phyloP scores from a whole-genome alignment of 1,284 basidiomycete species.

The Ustanciosporium gigantosporum region DNA sequence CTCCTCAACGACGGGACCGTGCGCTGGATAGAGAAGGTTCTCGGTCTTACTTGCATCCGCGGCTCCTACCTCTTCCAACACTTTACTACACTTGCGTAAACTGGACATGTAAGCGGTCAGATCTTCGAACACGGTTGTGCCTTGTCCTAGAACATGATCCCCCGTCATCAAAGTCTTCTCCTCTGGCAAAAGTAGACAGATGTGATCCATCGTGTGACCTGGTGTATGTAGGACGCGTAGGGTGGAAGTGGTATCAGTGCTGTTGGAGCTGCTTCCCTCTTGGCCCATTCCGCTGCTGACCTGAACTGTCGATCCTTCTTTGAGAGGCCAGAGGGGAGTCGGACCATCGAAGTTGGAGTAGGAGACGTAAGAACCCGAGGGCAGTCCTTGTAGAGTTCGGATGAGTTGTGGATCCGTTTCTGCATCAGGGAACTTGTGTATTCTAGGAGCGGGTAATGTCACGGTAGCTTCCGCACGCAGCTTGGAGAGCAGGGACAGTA shows the following conservation, averaged over 20 bases:
- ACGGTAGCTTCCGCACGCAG: slow-evolving; percentile 41
- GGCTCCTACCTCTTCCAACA: slow-evolving; percentile 46
- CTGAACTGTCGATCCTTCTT: slow-evolving; percentile 26
- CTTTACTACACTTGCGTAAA: slow-evolving; percentile 69
- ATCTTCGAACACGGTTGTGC: slow-evolving; percentile 87
- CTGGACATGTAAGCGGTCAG: slow-evolving; percentile 74
- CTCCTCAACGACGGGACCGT: slow-evolving; percentile 76
- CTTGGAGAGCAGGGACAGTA: slow-evolving; percentile 71
- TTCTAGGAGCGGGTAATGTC: slow-evolving; percentile 59
- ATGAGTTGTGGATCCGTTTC: slow-evolving; percentile 73
- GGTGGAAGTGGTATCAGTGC: slow-evolving; percentile 12
- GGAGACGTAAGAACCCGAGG: slow-evolving; percentile 78
- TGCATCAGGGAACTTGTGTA: slow-evolving; percentile 63
- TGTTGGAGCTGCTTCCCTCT: not conserved
- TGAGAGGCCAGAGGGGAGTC: slow-evolving; percentile 22
- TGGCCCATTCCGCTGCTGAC: too few relatives aligned
- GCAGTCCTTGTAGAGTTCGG: slow-evolving; percentile 76
- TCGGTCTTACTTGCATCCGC: slow-evolving; percentile 20
- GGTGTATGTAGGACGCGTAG: slow-evolving; percentile 77
- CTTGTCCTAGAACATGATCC: slow-evolving; percentile 87
- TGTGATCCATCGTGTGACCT: slow-evolving; percentile 86
- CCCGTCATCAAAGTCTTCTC: slow-evolving; percentile 76
- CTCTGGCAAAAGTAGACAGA: slow-evolving; percentile 64
- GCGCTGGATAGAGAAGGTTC: slow-evolving; percentile 75
- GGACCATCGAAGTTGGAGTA: slow-evolving; percentile 5